phyloP scores from a whole-genome alignment of 108 stramenopile species.

The Cylindrotheca fusiformis region DNA sequence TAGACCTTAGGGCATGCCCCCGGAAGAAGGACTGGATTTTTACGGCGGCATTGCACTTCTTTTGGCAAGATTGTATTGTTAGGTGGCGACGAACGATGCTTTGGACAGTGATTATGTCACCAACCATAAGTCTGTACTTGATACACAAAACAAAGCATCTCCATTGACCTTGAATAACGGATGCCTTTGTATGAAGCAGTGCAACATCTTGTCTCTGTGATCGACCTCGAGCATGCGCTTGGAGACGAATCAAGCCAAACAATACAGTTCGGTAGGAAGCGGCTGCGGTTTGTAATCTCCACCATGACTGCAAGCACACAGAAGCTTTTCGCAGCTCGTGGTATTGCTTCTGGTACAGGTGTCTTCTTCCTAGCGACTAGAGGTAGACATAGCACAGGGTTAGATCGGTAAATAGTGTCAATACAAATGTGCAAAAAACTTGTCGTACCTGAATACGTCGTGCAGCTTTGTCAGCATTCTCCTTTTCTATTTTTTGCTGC shows the following conservation, averaged over 20 bases:
- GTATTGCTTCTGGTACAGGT: not conserved
- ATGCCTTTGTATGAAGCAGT: not conserved
- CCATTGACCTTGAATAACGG: not conserved
- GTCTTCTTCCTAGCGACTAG: not conserved
- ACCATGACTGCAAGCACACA: not conserved
- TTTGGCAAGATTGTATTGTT: not conserved
- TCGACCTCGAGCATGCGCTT: not conserved
- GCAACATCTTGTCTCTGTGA: not conserved
- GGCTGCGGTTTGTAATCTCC: not conserved
- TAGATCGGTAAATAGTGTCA: too few species aligned
- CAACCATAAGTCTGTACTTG: constrained; percentile 6
- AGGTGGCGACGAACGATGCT: not conserved
- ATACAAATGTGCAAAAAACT: too few species aligned
- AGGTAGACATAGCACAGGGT: too few species aligned
- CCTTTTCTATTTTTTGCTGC: not conserved
- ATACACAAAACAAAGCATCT: not conserved
- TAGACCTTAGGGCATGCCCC: not conserved
- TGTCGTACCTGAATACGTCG: too few species aligned
- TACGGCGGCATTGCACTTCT: constrained; percentile 9
- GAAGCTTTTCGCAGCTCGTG: not conserved
- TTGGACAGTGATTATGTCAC: constrained; percentile 1
- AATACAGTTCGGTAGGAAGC: not conserved
- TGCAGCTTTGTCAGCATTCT: too few species aligned
- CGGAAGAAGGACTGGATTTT: constrained; percentile 30
- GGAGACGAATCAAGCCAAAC: not conserved